Percentiles rank a stretch among this genome's conserved stretches.
phyloP scores from a whole-genome alignment of 163 green algal genomes.

The Volvox carteri region DNA sequence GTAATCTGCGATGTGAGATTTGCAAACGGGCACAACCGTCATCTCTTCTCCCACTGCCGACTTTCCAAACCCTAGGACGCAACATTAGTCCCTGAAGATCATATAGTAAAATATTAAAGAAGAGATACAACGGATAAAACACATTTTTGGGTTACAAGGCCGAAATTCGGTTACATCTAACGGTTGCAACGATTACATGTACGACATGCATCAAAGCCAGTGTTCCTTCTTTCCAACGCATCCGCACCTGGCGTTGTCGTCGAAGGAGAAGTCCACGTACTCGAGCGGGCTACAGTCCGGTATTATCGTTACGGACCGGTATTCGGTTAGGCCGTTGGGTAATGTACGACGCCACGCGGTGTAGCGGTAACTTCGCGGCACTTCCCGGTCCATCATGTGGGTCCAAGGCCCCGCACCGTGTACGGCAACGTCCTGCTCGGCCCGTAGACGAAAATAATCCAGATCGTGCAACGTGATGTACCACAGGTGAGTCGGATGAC shows the following conservation, averaged over 20 bases:
- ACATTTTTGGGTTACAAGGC: too few relatives aligned
- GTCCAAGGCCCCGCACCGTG: background rate
- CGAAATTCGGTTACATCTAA: too few relatives aligned
- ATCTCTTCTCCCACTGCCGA: too few relatives aligned
- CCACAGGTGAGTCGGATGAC: constrained; percentile 55
- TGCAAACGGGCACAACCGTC: too few relatives aligned
- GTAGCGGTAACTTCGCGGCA: background rate
- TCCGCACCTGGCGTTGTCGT: constrained; percentile 72
- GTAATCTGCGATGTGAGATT: too few relatives aligned
- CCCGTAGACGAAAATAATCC: constrained; percentile 71
- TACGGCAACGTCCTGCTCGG: constrained; percentile 27
- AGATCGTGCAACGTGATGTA: constrained; percentile 82
- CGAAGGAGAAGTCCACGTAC: constrained; percentile 88
- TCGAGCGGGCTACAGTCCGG: constrained; percentile 67
- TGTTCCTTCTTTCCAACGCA: too few relatives aligned
- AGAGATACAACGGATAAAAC: too few relatives aligned
- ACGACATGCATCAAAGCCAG: too few relatives aligned
- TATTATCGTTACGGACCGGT: constrained; percentile 79
- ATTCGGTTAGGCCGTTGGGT: constrained; percentile 75
- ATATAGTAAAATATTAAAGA: too few relatives aligned
- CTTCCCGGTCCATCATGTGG: constrained; percentile 38
- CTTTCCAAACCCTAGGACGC: too few relatives aligned
- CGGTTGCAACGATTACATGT: too few relatives aligned
- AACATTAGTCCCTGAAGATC: too few relatives aligned
- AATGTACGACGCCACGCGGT: constrained; percentile 22